These are phyloP conservation scores for Ustilago bromivora DNA, from an alignment of 1,284 basidiomycete genomes.

Conservation along the genomic window DNA sequence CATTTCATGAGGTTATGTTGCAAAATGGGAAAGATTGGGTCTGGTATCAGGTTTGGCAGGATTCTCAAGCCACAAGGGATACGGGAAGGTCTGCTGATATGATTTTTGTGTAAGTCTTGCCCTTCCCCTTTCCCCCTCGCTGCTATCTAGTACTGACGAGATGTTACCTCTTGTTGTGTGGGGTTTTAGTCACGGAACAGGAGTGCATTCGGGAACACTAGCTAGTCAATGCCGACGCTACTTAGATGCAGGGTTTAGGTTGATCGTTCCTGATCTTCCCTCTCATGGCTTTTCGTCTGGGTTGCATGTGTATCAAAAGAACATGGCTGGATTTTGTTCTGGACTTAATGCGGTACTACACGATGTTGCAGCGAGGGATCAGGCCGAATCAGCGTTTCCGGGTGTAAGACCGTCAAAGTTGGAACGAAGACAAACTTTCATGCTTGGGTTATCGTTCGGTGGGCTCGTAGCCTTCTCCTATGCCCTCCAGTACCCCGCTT, in stretches of 20 bases:
- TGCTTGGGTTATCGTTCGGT: constrained; percentile 67
- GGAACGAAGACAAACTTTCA: constrained; percentile 61
- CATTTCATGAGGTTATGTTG: constrained; percentile 61
- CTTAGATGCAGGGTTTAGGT: constrained; percentile 64
- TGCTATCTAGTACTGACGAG: background rate
- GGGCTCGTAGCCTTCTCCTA: constrained; percentile 63
- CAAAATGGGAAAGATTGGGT: constrained; percentile 65
- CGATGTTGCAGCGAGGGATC: constrained; percentile 62
- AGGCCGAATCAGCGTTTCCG: constrained; percentile 28
- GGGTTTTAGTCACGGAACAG: constrained; percentile 57
- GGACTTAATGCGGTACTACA: constrained; percentile 61
- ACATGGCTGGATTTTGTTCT: constrained; percentile 51
- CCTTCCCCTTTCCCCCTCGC: background rate
- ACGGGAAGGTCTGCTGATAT: constrained; percentile 63
- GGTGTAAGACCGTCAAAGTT: constrained; percentile 38
- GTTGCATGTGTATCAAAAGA: constrained; percentile 62
- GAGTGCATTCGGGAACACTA: constrained; percentile 66
- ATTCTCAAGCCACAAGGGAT: constrained; percentile 44
- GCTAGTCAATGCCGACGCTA: constrained; percentile 65
- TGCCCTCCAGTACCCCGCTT: constrained; percentile 60
- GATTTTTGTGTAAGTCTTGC: constrained; percentile 56
- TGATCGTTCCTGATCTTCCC: constrained; percentile 64
- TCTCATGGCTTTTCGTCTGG: constrained; percentile 67
- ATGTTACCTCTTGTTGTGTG: background rate
- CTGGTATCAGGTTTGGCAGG: constrained; percentile 68